Evolutionary conservation across 257 asterid species (phyloP).

Genomic region (Striga asiatica): DNA sequence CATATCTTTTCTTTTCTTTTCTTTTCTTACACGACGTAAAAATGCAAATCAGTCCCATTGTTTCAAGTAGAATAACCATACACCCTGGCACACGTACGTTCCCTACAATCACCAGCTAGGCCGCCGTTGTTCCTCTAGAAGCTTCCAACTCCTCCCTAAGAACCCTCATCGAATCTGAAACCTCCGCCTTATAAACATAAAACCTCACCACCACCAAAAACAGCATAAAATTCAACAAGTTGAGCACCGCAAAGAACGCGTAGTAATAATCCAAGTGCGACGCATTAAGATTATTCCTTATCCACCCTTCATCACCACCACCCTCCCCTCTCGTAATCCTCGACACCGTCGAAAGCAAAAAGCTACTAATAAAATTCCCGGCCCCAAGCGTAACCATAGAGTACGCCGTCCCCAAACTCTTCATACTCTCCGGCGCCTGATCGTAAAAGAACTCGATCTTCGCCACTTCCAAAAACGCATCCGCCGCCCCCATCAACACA

Average conservation of each 20-base stretch:
- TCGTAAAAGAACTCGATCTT: constrained; percentile 79
- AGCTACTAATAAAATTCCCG: constrained; percentile 68
- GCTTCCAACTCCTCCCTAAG: constrained; percentile 40
- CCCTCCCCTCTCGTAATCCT: constrained; percentile 41
- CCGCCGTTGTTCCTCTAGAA: constrained; percentile 15
- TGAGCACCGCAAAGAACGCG: constrained; percentile 44
- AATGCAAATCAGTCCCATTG: too few species aligned
- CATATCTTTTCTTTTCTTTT: not conserved
- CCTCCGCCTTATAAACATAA: constrained; percentile 73
- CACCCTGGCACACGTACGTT: too few species aligned
- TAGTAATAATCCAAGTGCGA: constrained; percentile 73
- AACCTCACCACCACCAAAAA: constrained; percentile 39
- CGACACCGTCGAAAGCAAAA: constrained; percentile 43
- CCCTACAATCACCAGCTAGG: too few species aligned
- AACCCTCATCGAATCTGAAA: constrained; percentile 55
- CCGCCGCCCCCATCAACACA: constrained; percentile 71
- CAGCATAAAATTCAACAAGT: constrained; percentile 38
- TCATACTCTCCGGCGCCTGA: constrained; percentile 90
- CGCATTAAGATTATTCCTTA: constrained; percentile 58
- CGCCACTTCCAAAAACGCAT: constrained; percentile 64
- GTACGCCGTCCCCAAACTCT: constrained; percentile 70
- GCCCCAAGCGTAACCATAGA: constrained; percentile 53
- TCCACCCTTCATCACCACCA: constrained; percentile 50
- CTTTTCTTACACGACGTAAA: not conserved
- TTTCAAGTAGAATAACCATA: not conserved